Evolutionary conservation across 2,329 filamentous ascomycete genomes (phyloP), one percentile per base, ranked within the genome.

Genomic region (Aspergillus proliferans): DNA sequence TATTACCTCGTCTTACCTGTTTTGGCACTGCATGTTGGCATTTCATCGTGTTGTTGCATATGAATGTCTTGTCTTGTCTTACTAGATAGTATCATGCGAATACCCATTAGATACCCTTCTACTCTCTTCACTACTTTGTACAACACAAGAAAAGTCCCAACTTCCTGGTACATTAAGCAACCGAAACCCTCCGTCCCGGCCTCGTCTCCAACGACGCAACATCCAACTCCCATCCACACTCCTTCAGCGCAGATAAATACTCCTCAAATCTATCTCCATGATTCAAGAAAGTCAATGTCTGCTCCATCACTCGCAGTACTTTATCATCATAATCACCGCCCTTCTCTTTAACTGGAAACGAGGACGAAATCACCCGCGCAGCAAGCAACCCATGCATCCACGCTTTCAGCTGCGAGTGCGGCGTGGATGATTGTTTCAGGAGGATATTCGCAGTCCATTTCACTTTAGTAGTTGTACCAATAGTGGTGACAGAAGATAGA

Each of bases 181-280:
- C 21, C 28, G 30, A 42, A 45, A 75, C 52, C 50, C 72, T 64
- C 47, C 61, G 59, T 9, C 79, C 82, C 43, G 78, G 72, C 50
- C 71, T 75, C 15, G 85, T 89, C 71, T 90, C 86, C 57, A 91
- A 70, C 5, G 82, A 84, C 36, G 76, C 76, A 45, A 75, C 75
- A 48, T 81, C 71, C 43, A 87, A 57, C 67, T 90, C 80, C 87
- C 87, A 91, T 0, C 86, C 86, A 28, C 59, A 70, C 30, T 64
- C 63, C 50, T 56, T 61, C 47, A 83, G 52, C 52, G 68, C 54
- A 52, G 66, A 52, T 46, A 70, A 49, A 73, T 74, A 64, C 60
- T 67, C 57, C 54, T 69, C 62, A 62, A 85, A 80, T 8, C 60
- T 60, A 6, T 58, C 57, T 7, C 68, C 60, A 39, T 69, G 57